Evolutionary conservation across 169 alveolate species (phyloP).

Genomic region (Plasmodium falciparum): DNA sequence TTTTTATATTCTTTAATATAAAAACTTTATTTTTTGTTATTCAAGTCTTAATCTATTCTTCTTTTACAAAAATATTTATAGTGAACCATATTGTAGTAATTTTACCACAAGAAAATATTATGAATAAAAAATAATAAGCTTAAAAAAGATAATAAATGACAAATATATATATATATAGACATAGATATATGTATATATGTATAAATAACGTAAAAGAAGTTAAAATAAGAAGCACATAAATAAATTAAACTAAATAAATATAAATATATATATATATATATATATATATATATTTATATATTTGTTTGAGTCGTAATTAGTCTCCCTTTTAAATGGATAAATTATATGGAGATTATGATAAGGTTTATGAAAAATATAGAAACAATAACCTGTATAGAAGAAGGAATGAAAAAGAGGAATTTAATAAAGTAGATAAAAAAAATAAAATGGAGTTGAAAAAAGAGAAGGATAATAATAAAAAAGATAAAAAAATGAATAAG

Average conservation of each 20-base stretch:
- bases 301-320: no score
- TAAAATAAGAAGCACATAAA: no score
- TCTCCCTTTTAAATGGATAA: conserved; percentile 61
- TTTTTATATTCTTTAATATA: no score
- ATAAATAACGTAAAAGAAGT: not conserved
- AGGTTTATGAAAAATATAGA: conserved; percentile 59
- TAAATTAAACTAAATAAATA: no score
- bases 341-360: conserved; percentile 73
- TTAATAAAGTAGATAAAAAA: conserved; percentile 47
- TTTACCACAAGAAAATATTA: no score
- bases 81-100: no score
- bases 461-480: conserved; percentile 21
- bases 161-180: not conserved
- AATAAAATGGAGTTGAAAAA: conserved; percentile 7
- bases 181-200: not conserved
- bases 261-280: no score
- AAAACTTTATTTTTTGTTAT: not conserved
- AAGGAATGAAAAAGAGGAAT: conserved; percentile 56
- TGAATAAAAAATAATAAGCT: no score
- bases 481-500: conserved; percentile 3
- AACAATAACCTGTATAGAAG: conserved; percentile 32
- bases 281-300: no score
- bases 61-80: no score
- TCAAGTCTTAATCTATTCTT: not conserved
- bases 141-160: no score